Evolutionary conservation across 257 asterid genomes (phyloP).

Genomic region (Fraxinus quadrangulata): DNA sequence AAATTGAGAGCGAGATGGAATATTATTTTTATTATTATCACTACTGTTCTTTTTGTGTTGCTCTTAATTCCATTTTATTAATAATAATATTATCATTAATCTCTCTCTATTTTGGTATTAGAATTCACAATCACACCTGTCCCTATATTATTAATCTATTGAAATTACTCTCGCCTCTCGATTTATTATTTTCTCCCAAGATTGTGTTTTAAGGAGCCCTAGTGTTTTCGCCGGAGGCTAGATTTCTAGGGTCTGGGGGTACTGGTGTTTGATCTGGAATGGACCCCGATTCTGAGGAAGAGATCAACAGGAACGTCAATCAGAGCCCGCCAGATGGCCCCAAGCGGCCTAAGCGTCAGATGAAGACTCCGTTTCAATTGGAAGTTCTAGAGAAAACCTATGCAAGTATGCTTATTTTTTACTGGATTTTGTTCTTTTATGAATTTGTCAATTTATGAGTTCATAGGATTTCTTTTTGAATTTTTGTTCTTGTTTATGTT

Average conservation of each 20-base stretch:
- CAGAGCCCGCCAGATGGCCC: conserved; percentile 46
- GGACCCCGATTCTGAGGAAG: conserved; percentile 89
- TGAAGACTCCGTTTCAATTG: conserved; percentile 99
- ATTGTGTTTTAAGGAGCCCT: conserved; percentile 34
- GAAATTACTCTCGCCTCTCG: conserved; percentile 36
- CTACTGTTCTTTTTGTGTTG: conserved; percentile 40
- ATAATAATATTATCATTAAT: conserved; percentile 14
- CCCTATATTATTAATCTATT: conserved; percentile 36
- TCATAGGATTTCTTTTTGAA: conserved; percentile 8
- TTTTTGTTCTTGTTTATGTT: neutral
- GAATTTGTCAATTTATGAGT: conserved; percentile 7
- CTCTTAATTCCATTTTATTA: conserved; percentile 45
- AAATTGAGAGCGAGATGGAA: conserved; percentile 46
- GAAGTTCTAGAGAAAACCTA: conserved; percentile 81
- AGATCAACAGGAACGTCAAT: conserved; percentile 41
- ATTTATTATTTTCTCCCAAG: conserved; percentile 40
- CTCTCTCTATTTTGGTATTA: conserved; percentile 34
- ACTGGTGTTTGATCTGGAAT: conserved; percentile 50
- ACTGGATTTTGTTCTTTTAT: conserved; percentile 18
- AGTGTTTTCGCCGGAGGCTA: conserved; percentile 32
- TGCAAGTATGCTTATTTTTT: conserved; percentile 55
- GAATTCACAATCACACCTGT: conserved; percentile 50
- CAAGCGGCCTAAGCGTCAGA: conserved; percentile 96
- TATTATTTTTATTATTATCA: conserved; percentile 23
- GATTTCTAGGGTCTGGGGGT: conserved; percentile 53